Percentiles rank a stretch among this genome's conserved stretches.
Evolutionary conservation across 176 grass and related monocot species (phyloP).

Genomic region (Musa beccarii): DNA sequence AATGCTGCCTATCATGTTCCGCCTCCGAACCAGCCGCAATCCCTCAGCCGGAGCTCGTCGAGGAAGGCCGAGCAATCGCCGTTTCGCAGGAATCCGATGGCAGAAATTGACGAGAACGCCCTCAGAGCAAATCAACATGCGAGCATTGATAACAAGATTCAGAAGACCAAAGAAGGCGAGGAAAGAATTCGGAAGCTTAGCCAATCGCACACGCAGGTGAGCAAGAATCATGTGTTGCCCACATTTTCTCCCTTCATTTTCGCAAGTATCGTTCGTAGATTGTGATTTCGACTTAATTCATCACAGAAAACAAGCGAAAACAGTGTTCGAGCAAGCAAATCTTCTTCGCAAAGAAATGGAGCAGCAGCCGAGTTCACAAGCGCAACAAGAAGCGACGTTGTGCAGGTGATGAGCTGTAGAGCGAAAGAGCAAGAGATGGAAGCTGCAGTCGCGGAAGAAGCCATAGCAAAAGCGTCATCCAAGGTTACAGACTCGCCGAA

Average conservation of each 20-base stretch:
- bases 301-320: background rate
- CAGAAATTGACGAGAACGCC: slow-evolving; percentile 65
- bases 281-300: background rate
- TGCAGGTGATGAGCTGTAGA: background rate
- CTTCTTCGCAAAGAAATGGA: background rate
- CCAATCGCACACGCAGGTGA: slow-evolving; percentile 24
- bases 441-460: slow-evolving; percentile 6
- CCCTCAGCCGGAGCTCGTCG: slow-evolving; percentile 73
- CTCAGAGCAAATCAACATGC: slow-evolving; percentile 1
- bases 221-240: background rate
- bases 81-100: slow-evolving; percentile 67
- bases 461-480: slow-evolving; percentile 29
- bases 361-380: background rate
- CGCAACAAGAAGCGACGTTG: background rate
- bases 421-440: slow-evolving; percentile 2
- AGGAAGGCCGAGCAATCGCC: slow-evolving; percentile 73
- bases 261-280: background rate
- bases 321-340: background rate
- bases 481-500: slow-evolving; percentile 17
- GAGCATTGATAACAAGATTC: slow-evolving; percentile 21
- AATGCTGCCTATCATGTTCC: slow-evolving; percentile 14
- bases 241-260: background rate
- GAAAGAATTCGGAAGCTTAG: slow-evolving; percentile 9
- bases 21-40: slow-evolving; percentile 30
- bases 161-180: slow-evolving; percentile 24